Evolutionary conservation across 129 eudicot genomes (phyloP).

Genomic region (Lonicera japonica): DNA sequence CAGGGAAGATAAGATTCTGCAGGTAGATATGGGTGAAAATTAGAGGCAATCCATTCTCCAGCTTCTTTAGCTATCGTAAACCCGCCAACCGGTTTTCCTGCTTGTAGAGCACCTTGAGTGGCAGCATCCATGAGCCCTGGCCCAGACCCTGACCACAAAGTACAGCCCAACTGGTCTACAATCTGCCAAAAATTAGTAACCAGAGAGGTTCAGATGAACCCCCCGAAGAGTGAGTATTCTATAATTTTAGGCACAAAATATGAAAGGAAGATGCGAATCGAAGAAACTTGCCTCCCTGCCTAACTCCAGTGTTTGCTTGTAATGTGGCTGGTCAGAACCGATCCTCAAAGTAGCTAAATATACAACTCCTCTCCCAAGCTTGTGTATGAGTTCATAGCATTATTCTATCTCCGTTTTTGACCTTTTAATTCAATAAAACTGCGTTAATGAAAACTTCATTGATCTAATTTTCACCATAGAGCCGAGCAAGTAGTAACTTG

Average conservation of each 20-base stretch:
- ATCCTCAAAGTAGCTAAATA: conserved; percentile 87
- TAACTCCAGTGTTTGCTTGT: conserved; percentile 53
- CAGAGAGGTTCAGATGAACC: not conserved
- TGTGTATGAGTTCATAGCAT: conserved; percentile 81
- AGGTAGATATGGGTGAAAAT: conserved; percentile 82
- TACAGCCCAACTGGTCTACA: conserved; percentile 64
- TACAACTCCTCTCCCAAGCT: conserved; percentile 87
- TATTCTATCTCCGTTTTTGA: conserved; percentile 76
- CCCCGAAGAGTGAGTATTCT: not conserved
- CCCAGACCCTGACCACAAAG: conserved; percentile 98
- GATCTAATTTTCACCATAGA: not conserved
- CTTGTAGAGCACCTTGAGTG: conserved; percentile 83
- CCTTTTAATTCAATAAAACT: conserved; percentile 31
- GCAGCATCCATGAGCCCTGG: conserved; percentile 99
- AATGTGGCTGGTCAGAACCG: conserved; percentile 73
- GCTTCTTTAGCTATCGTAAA: conserved; percentile 96
- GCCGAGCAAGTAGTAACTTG: too few relatives aligned
- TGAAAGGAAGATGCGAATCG: too few relatives aligned
- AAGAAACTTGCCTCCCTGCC: conserved; percentile 56
- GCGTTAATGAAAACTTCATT: not conserved
- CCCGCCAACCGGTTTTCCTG: conserved; percentile 93
- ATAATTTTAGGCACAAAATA: not conserved
- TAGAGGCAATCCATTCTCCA: conserved; percentile 82
- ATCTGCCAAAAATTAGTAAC: conserved; percentile 36
- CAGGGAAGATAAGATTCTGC: conserved; percentile 74